Evolutionary conservation across 768 basidiomycete species (phyloP), one percentile per base, ranked within the genome.

Genomic region (Pulveroboletus sp.): DNA sequence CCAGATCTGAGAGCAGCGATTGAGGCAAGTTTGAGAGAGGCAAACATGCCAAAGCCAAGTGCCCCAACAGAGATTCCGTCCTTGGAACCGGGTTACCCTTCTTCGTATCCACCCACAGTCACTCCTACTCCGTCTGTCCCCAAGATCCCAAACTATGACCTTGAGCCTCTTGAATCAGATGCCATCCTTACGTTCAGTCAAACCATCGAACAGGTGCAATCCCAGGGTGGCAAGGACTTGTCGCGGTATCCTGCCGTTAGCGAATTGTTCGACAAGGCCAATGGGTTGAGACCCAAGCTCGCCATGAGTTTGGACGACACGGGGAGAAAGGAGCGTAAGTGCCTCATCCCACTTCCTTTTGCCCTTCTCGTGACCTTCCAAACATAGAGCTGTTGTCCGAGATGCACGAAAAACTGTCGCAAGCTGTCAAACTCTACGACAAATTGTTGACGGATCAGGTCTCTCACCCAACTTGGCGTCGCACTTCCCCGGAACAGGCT

Each of bases 331-430:
- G 87, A 94, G 71, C 78, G 94, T 92, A 55, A 62, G 80, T 71
- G 5, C 66, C 66, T 17, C 27, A 19, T 34, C 40, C 8, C 49
- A 48, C 1, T 8, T 52, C 31, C n/a, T 33, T 38, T 1, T 19
- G 31, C 16, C 10, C 11, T 1, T 21, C 14, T 40, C 14, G 19
- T 41, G 40, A 2, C 29, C 32, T 16, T 25, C 34, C 31, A 6
- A 61, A 11, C 10, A 6, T 19, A 93, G 94, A 94, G 66, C 76
- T 94, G 63, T 72, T 99, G 31, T 75, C 82, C 7, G 94, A 97
- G 41, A 97, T 98, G 93, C 89, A 97, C 59, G 86, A 88, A 40
- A 95, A 97, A 68, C 69, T 99, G 10, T 89, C 91, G 1, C 82
- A 95, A 65, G 93, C 91, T 0, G 92, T 97, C 38, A 87, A 88